A percentile compares a stretch with the other conserved stretches of the same genome.
Conservation (phyloP, 2,329 filamentous ascomycete species). For the Aspergillus neoniger region DNA sequence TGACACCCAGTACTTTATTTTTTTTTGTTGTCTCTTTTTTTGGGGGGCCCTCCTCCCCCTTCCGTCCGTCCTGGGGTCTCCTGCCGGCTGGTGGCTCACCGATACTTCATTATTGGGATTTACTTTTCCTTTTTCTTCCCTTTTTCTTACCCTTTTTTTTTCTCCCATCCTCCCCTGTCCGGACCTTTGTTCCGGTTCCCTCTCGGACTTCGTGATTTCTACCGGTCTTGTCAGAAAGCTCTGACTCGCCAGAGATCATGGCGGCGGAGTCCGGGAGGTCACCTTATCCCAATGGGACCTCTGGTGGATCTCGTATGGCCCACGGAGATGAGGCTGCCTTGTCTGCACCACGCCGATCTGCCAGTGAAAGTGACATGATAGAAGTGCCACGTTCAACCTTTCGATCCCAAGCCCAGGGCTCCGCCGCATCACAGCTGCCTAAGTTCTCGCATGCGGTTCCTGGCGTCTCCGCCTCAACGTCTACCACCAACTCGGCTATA, state of each 20-base stretch:
- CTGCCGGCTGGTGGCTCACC: constrained; percentile 15
- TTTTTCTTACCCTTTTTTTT: constrained; percentile 7
- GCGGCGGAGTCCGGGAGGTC: constrained; percentile 41
- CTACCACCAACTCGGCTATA: constrained; percentile 47
- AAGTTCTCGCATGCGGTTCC: constrained; percentile 31
- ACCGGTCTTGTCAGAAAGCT: constrained; percentile 30
- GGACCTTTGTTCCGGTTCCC: constrained; percentile 26
- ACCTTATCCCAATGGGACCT: constrained; percentile 35
- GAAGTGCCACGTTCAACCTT: constrained; percentile 31
- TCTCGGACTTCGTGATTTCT: constrained; percentile 41
- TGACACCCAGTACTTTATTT: constrained; percentile 17
- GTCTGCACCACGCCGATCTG: constrained; percentile 30
- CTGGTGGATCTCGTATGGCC: constrained; percentile 32
- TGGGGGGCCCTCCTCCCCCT: constrained; percentile 8
- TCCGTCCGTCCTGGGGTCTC: constrained; percentile 12
- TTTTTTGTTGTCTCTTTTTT: constrained; percentile 3
- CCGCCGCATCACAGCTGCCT: constrained; percentile 35
- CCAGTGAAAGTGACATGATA: constrained; percentile 32
- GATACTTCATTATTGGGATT: constrained; percentile 15
- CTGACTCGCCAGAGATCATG: constrained; percentile 35
- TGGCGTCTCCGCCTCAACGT: constrained; percentile 36
- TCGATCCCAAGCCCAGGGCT: constrained; percentile 29
- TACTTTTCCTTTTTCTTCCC: constrained; percentile 10
- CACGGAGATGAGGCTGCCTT: constrained; percentile 31
- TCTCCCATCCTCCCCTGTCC: constrained; percentile 5